Evolutionary conservation across 2,329 filamentous ascomycete species (phyloP), one percentile per base, ranked within the genome.

Genomic region (Colletotrichum liriopes): DNA sequence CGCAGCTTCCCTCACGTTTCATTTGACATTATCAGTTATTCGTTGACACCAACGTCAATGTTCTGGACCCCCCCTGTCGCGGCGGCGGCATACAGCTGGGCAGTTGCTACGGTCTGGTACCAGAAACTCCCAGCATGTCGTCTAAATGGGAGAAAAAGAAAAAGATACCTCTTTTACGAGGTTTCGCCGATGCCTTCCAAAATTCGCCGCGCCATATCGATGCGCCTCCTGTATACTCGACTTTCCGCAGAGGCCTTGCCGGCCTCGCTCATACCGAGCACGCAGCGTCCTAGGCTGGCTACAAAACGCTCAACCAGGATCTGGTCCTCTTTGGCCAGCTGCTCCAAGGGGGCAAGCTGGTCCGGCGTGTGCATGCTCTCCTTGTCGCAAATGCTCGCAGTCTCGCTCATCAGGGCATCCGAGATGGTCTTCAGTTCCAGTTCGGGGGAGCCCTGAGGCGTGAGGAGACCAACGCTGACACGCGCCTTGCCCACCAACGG

Each of bases 131-230:
- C 67, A 62, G 26, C n/a, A 59, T 29, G 37, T 55, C 16, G 59
- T 55, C 26, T 35, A 51, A 71, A 55, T 45, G 52, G 49, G 68
- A 71, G 47, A 64, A 72, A 56, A 71, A 56, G 49, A 65, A 72
- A 60, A 66, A 65, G 65, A 60, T 23, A 64, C 26, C 39, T 26
- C 54, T 20, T 18, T 65, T 35, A 67, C 45, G 61, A 71, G 61
- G 67, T 71, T 60, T 62, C 86, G 74, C 91, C 87, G 71, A 91
- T 83, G 6, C 93, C 94, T 75, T 96, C 93, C 39, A 97, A 84
- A 4, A 94, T 88, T 64, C 89, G 87, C 72, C 91, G 90, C 6
- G 94, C 95, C 64, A 91, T 89, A 75, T 97, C 94, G 62, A 98
- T 87, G 75, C 93, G 87, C 74, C 93, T 86, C 72, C 94, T 86